Conservation (phyloP, 768 basidiomycete species). For the Podaxis sp. region DNA sequence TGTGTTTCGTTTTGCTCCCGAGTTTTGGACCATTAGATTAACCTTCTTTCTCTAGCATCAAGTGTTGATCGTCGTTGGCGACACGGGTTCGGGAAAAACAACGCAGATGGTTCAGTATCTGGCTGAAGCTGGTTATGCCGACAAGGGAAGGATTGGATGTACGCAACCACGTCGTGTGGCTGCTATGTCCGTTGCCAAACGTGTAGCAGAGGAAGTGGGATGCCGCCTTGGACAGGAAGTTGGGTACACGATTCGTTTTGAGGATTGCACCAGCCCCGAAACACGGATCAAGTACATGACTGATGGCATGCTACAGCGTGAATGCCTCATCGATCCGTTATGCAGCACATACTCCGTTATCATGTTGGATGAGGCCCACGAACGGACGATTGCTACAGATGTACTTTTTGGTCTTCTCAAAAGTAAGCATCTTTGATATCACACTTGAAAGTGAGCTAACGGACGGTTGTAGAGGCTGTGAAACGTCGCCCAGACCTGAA, state of each 20-base stretch:
- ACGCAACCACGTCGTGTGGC: slow-evolving; percentile 99
- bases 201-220: slow-evolving; percentile 97
- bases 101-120: slow-evolving; percentile 99
- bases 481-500: slow-evolving; percentile 95
- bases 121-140: slow-evolving; percentile 91
- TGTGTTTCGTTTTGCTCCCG: slow-evolving; percentile 30
- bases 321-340: slow-evolving; percentile 93
- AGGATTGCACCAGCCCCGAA: slow-evolving; percentile 98
- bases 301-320: slow-evolving; percentile 98
- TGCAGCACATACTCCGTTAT: slow-evolving; percentile 90
- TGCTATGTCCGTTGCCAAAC: slow-evolving; percentile 98
- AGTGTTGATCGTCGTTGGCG: slow-evolving; percentile 96
- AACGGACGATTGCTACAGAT: slow-evolving; percentile 97
- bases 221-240: slow-evolving; percentile 97
- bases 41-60: slow-evolving; percentile 60
- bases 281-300: slow-evolving; percentile 99
- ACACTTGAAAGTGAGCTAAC: slow-evolving; percentile 13
- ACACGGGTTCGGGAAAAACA: slow-evolving; percentile 98
- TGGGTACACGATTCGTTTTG: slow-evolving; percentile 98
- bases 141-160: slow-evolving; percentile 88
- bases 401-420: slow-evolving; percentile 95
- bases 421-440: slow-evolving; percentile 40
- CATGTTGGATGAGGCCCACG: slow-evolving; percentile 99
- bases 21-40: slow-evolving; percentile 8
- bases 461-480: slow-evolving; percentile 68